phyloP scores from a whole-genome alignment of 108 stramenopile genomes.

The Cyclotella sp. region DNA sequence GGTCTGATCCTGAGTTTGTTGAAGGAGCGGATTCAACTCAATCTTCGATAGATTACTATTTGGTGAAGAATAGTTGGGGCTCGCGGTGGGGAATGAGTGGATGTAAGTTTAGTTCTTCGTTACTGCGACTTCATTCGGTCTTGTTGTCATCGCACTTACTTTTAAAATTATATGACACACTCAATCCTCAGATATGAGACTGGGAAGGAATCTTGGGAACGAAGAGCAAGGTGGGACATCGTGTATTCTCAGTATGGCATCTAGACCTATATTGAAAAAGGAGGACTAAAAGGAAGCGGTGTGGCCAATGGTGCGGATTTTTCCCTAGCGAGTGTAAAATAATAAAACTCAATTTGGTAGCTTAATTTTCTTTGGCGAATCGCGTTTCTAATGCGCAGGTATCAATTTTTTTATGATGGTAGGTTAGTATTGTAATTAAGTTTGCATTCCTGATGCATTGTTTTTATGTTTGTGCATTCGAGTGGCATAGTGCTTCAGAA shows the following conservation, averaged over 20 bases:
- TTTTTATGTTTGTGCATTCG: conserved; percentile 31
- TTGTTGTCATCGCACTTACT: neutral
- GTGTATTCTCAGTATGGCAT: conserved; percentile 32
- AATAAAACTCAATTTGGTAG: neutral
- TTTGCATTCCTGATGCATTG: neutral
- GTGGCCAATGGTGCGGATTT: no score
- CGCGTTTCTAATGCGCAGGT: no score
- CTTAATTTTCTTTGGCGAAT: no score
- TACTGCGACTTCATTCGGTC: neutral
- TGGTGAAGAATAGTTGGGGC: conserved; percentile 87
- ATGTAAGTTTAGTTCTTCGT: conserved; percentile 43
- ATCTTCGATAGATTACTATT: conserved; percentile 32
- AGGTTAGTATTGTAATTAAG: neutral
- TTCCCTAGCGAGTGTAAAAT: neutral
- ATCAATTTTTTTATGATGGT: no score
- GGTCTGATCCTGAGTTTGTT: conserved; percentile 53
- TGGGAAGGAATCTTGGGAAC: conserved; percentile 36
- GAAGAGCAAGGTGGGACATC: conserved; percentile 39
- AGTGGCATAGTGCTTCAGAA: conserved; percentile 69
- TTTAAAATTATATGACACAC: neutral
- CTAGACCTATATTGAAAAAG: conserved; percentile 37
- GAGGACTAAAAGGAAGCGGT: conserved; percentile 9
- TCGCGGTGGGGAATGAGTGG: conserved; percentile 86
- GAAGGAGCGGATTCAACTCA: conserved; percentile 22
- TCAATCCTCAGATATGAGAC: conserved; percentile 25